A percentile compares a stretch with the other conserved stretches of the same genome.
Conservation (phyloP, 2,329 filamentous ascomycete genomes). For the Clarireedia hainanense region DNA sequence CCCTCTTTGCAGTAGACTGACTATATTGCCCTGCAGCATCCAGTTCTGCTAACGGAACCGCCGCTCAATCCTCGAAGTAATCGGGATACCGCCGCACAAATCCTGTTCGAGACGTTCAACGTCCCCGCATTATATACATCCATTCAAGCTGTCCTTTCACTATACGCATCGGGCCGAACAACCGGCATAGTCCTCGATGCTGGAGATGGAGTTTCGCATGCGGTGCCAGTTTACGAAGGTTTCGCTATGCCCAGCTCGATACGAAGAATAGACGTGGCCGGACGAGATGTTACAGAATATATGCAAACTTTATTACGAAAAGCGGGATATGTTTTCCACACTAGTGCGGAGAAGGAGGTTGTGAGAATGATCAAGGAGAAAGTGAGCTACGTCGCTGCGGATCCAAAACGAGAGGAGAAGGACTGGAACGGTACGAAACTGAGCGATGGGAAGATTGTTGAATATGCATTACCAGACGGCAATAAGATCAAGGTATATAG, state of each 20-base stretch:
- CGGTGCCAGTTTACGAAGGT: slow-evolving; percentile 94
- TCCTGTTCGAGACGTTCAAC: slow-evolving; percentile 98
- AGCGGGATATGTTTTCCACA: slow-evolving; percentile 91
- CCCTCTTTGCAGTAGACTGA: background rate
- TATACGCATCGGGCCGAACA: slow-evolving; percentile 92
- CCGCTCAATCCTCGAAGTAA: slow-evolving; percentile 93
- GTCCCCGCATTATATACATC: slow-evolving; percentile 94
- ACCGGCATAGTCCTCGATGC: slow-evolving; percentile 94
- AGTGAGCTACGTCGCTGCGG: slow-evolving; percentile 80
- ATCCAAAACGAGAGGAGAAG: slow-evolving; percentile 92
- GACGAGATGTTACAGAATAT: slow-evolving; percentile 92
- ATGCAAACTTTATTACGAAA: slow-evolving; percentile 86
- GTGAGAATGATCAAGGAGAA: slow-evolving; percentile 95
- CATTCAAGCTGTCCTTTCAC: slow-evolving; percentile 90
- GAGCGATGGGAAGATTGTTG: slow-evolving; percentile 69
- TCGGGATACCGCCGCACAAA: slow-evolving; percentile 91
- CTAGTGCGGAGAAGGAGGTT: slow-evolving; percentile 98
- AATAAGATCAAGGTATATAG: slow-evolving; percentile 73
- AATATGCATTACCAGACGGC: slow-evolving; percentile 87
- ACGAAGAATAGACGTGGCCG: slow-evolving; percentile 89
- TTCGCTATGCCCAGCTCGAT: slow-evolving; percentile 97
- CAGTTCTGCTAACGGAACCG: slow-evolving; percentile 90
- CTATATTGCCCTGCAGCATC: slow-evolving; percentile 52
- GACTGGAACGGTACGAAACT: slow-evolving; percentile 81
- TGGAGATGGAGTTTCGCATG: slow-evolving; percentile 93